These are phyloP conservation scores for Coniferiporia sulphurascens DNA, from an alignment of 1,284 basidiomycete species.

Conservation along the genomic window DNA sequence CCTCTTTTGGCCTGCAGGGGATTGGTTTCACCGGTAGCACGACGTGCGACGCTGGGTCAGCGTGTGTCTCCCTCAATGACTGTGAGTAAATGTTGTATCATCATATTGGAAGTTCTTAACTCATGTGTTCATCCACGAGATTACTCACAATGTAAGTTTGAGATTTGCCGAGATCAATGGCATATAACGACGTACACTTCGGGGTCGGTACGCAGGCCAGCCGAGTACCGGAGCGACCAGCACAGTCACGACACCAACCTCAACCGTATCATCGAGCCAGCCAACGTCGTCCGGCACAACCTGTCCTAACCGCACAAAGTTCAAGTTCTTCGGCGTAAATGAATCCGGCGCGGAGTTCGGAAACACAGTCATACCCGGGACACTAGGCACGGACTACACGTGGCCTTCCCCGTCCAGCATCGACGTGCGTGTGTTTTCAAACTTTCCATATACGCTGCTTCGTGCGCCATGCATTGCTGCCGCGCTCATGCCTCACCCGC, in stretches of 20 bases:
- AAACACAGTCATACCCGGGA: constrained; percentile 39
- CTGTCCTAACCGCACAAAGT: constrained; percentile 40
- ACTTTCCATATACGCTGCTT: not conserved
- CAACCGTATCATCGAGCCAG: constrained; percentile 10
- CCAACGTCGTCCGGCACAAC: constrained; percentile 13
- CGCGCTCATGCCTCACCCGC: not conserved
- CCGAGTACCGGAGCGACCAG: constrained; percentile 11
- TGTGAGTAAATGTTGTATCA: constrained; percentile 20
- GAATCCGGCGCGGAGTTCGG: constrained; percentile 59
- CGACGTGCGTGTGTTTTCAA: constrained; percentile 30
- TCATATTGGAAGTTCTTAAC: not conserved
- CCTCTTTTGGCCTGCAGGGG: constrained; percentile 20
- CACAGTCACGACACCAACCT: constrained; percentile 10
- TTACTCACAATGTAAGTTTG: constrained; percentile 7
- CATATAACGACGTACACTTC: not conserved
- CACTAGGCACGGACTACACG: constrained; percentile 43
- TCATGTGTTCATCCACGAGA: not conserved
- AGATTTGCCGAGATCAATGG: not conserved
- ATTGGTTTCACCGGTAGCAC: constrained; percentile 27
- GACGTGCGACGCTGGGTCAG: constrained; percentile 26
- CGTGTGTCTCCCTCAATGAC: constrained; percentile 25
- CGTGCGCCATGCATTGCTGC: not conserved
- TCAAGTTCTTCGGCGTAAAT: constrained; percentile 60
- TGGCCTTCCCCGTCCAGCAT: constrained; percentile 44
- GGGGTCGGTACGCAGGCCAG: not conserved